Base-by-base conservation (phyloP, 768 basidiomycete genomes). In the Agrocybe pediades region DNA sequence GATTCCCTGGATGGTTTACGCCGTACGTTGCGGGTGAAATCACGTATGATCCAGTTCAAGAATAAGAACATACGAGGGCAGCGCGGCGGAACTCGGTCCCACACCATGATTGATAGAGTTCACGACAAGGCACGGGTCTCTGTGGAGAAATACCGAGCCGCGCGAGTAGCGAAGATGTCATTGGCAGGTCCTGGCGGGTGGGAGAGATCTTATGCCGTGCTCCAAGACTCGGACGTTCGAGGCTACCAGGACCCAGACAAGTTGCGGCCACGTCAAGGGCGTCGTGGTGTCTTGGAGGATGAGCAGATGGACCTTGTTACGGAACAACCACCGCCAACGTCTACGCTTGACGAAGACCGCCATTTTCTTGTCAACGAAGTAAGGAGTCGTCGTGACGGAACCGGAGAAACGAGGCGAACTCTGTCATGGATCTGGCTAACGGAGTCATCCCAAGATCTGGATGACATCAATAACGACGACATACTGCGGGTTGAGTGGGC, bases 401-500 rank as follows among this genome's bases (percentile, higher is more conserved):
- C 61, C 9, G 62, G 59, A 1, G 57, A 61, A 25, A 64, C 62
- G 0, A 17, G 54, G 19, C 30, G 53, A 7, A 56, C 44, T 2
- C 41, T 64, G 2, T 64, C 62, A 4, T 64, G 62, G 62, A 61
- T 64, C n/a, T 60, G 60, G 62, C 42, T 0, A n/a, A n/a, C n/a
- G n/a, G n/a, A n/a, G n/a, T n/a, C n/a, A n/a, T n/a, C n/a, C n/a
- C n/a, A n/a, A n/a, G n/a, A n/a, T n/a, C n/a, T n/a, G n/a, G n/a
- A n/a, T n/a, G n/a, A n/a, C n/a, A n/a, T n/a, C n/a, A n/a, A n/a
- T n/a, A n/a, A n/a, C n/a, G n/a, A n/a, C n/a, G n/a, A n/a, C n/a
- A n/a, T n/a, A n/a, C n/a, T n/a, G n/a, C n/a, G n/a, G n/a, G n/a
- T n/a, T n/a, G n/a, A n/a, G n/a, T n/a, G n/a, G n/a, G n/a, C n/a